Evolutionary conservation across 768 basidiomycete species (phyloP), one percentile per base, ranked within the genome.

Genomic region (Trichaptum fuscoviolaceum): DNA sequence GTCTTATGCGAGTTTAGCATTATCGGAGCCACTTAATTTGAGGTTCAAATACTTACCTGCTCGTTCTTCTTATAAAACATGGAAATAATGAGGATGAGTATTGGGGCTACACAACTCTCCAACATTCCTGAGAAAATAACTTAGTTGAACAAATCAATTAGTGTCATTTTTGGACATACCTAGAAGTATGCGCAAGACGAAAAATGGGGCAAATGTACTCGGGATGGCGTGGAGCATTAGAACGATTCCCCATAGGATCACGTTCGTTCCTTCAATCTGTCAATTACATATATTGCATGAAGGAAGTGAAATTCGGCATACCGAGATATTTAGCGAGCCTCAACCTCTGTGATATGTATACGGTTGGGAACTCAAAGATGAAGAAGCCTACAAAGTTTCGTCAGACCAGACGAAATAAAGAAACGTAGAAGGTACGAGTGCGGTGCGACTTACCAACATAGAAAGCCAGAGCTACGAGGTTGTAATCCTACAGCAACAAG

Each of bases 1-100:
- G 84, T 85, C 83, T 87, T 64, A n/a, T 26, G 24, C 27, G 35
- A 27, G 58, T n/a, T 63, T 27, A 63, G 12, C 7, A 8, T 58
- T 27, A 27, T 58, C 26, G 60, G 58, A 61, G 7, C 18, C 17
- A 58, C 24, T 34, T 20, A 35, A 25, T 25, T 10, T 8, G 20
- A 4, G 24, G 6, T n/a, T 35, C 24, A 2, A 8, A 23, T 57
- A 9, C 70, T 35, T 58, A 80, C 83, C 77, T 89, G 87, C 69
- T 88, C 87, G 64, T 86, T 77, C 75, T 88, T 88, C 78, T 84
- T 86, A 75, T 88, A 89, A 71, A 88, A 89, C 83, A 87, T 86
- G 12, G 85, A 83, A 57, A 88, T 81, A 57, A 88, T 81, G 63
- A 88, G 75, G 73, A 89, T 85, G 42, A 89, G 76, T 69, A 81